A percentile compares a stretch with the other conserved stretches of the same genome.
These are phyloP conservation scores for Aspergillus sp. DNA, from an alignment of 2,329 filamentous ascomycete genomes.

Conservation along the genomic window DNA sequence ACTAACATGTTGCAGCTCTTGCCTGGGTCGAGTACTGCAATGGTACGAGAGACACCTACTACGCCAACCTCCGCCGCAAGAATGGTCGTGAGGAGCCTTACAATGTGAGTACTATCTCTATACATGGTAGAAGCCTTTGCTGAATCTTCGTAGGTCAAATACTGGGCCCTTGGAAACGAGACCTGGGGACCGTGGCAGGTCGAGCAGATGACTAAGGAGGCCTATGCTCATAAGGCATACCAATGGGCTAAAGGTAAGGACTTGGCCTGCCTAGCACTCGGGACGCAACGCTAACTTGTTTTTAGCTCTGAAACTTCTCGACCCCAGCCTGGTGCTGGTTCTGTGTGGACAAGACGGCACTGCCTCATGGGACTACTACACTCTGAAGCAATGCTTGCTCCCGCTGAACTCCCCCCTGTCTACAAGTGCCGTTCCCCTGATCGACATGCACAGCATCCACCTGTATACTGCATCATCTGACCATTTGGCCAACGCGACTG, in stretches of 20 bases:
- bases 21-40: conserved; percentile 89
- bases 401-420: conserved; percentile 44
- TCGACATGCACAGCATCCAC: conserved; percentile 81
- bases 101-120: conserved; percentile 46
- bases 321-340: conserved; percentile 67
- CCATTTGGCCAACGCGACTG: conserved; percentile 58
- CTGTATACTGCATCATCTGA: conserved; percentile 66
- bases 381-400: conserved; percentile 66
- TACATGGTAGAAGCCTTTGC: neutral
- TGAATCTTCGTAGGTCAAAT: conserved; percentile 58
- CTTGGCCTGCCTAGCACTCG: neutral
- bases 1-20: conserved; percentile 47
- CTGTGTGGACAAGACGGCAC: conserved; percentile 72
- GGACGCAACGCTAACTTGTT: conserved; percentile 4
- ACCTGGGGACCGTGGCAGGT: conserved; percentile 62
- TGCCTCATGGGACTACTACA: conserved; percentile 70
- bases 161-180: conserved; percentile 82
- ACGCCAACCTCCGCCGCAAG: conserved; percentile 73
- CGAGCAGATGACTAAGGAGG: conserved; percentile 59
- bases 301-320: conserved; percentile 45
- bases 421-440: conserved; percentile 47
- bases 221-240: conserved; percentile 58
- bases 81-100: conserved; percentile 77
- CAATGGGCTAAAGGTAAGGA: conserved; percentile 57
- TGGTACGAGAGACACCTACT: conserved; percentile 72